Conservation (phyloP, 768 basidiomycete species). For the Melanogaster broomeanus region DNA sequence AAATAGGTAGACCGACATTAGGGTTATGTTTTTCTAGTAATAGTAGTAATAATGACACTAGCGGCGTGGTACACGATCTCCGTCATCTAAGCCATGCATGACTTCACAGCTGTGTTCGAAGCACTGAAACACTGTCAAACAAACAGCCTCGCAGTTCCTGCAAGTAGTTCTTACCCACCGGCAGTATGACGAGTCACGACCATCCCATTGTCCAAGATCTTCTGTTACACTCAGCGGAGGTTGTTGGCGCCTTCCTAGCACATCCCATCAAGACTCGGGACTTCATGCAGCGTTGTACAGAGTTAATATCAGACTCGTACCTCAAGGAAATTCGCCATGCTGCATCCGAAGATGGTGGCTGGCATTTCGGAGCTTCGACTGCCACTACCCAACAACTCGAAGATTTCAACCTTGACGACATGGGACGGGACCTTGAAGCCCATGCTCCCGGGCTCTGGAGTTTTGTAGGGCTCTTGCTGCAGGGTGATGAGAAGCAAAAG, state of each 20-base stretch:
- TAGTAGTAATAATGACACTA: too few relatives aligned
- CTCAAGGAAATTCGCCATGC: neutral
- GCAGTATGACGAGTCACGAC: neutral
- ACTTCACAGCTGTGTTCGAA: slow-evolving; percentile 10
- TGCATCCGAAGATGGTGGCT: slow-evolving; percentile 7
- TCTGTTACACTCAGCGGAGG: neutral
- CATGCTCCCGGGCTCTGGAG: slow-evolving; percentile 15
- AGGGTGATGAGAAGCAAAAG: too few relatives aligned
- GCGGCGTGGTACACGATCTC: neutral
- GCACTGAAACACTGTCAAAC: slow-evolving; percentile 23
- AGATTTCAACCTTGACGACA: slow-evolving; percentile 12
- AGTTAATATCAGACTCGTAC: neutral
- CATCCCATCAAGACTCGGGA: neutral
- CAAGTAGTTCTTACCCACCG: neutral
- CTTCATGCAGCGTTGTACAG: neutral
- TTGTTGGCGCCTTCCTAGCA: neutral
- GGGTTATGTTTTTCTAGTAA: too few relatives aligned
- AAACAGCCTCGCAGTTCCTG: slow-evolving; percentile 6
- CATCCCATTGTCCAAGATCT: neutral
- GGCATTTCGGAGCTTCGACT: slow-evolving; percentile 8
- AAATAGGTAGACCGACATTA: too few relatives aligned
- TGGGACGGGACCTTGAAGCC: too few relatives aligned
- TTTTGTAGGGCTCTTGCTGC: too few relatives aligned
- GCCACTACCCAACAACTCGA: slow-evolving; percentile 5
- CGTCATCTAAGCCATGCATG: too few relatives aligned